Evolutionary conservation across 208 protist genomes (phyloP), one percentile per base, ranked within the genome.

Genomic region (Leishmania amazonensis): DNA sequence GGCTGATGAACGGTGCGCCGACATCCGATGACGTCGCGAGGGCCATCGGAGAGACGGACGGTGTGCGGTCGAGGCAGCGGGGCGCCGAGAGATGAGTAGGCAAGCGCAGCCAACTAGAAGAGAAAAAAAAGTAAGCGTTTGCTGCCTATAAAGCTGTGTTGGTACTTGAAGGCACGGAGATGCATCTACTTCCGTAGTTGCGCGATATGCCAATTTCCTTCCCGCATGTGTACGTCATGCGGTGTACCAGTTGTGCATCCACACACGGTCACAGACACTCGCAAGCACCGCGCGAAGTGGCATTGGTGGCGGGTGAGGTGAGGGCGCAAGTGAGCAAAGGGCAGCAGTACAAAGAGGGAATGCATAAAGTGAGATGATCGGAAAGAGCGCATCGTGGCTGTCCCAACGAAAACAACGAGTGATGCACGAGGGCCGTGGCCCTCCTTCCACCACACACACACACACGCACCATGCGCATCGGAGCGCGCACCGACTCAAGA

Each of bases 1-100:
- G 79, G 70, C 84, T 90, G 70, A 78, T 60, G 38, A 91, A 79
- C 49, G 76, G 87, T 8, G 49, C 35, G 1, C 11, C 35, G 62
- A 40, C 75, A 31, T 13, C 51, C 1, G 47, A 9, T 1, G 75
- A 83, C 9, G 76, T 78, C 7, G 62, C 47, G 71, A 88, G 65
- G 31, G 75, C 2, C 57, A 80, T 80, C 11, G 15, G 13, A 42
- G 70, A 57, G 8, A n/a, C 5, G 51, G 51, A 62, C 19, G 70
- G 45, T 72, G 21, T 7, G 67, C 2, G 42, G 4, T 40, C 21
- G 28, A 51, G 7, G 47, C 42, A 21, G 71, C 21, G 71, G 58
- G 71, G 51, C 51, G 15, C 17, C 51, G 17, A 21, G 51, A 21
- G 24, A 31, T 35, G 7, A 24, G 49, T 35, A 71, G 38, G 68